Base-by-base conservation (phyloP, 805 yeast genomes). In the Wickerhamomyces chambardii region DNA sequence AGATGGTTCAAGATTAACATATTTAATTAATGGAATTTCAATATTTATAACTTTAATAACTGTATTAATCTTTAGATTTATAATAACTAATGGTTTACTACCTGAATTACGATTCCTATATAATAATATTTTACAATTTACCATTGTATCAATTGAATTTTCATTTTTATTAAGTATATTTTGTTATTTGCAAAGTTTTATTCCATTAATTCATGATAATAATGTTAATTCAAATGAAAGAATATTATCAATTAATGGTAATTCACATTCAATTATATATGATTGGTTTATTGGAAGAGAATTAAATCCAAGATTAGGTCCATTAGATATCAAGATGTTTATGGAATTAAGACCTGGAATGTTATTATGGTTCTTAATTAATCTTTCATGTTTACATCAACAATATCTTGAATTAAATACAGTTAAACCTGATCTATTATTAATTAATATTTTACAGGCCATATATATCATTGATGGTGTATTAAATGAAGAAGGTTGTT, bases 241-340 rank as follows among this genome's bases (percentile, higher is more conserved):
- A 43, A 75, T 92, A 28, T 65, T 92, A 35, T 89, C 97, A 0
- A 56, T 72, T 28, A 92, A 92, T 31, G 98, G 98, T 3, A 90
- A 90, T 59, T 68, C 95, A 0, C 84, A 85, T 0, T 77, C 73
- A 44, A 45, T 59, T 0, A 46, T 90, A 9, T 90, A 84, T 53
- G 96, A 92, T 52, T 89, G 96, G 97, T 92, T 87, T 53, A 87
- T 92, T 53, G 98, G 98, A 22, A 76, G 98, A 40, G 97, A 90
- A 60, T 66, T 92, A 51, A 92, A 92, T 55, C 98, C 97, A 19
- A 70, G 97, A 47, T 64, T 84, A 39, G 92, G 94, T 1, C 50
- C 70, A 0, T 75, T 89, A 68, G 98, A 92, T 55, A 76, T 92
- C 56, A 92, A 92, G 61, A 59, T 87, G 46, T 92, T 84, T 50